These are phyloP conservation scores for Zasmidium angulare DNA, from an alignment of 2,329 filamentous ascomycete genomes.

Conservation along the genomic window DNA sequence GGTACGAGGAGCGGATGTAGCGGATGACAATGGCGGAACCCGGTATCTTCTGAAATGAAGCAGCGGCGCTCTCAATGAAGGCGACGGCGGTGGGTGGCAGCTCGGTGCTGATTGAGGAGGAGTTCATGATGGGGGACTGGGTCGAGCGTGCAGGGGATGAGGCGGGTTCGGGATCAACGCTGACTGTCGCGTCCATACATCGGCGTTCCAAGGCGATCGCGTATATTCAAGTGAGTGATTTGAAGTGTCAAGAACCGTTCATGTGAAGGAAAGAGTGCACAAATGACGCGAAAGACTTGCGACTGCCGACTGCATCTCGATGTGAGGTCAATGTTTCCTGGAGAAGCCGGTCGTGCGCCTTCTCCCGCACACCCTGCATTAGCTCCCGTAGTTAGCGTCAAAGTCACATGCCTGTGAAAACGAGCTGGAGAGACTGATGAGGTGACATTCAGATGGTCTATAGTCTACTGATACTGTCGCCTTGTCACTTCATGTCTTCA, in stretches of 20 bases:
- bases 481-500: neutral
- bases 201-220: neutral
- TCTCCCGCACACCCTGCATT: neutral
- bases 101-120: constrained; percentile 48
- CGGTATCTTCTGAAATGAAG: constrained; percentile 80
- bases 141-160: neutral
- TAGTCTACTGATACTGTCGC: neutral
- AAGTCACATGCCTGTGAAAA: neutral
- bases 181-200: neutral
- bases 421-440: neutral
- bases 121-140: constrained; percentile 17
- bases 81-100: constrained; percentile 55
- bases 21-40: constrained; percentile 91
- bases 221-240: neutral
- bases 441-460: neutral
- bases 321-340: neutral
- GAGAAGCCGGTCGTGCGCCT: neutral
- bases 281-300: neutral
- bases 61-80: constrained; percentile 55
- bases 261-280: neutral
- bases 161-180: neutral
- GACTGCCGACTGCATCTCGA: neutral
- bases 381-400: neutral
- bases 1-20: constrained; percentile 96
- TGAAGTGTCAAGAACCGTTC: neutral